These are phyloP conservation scores for Podaxis sp. DNA, from an alignment of 768 basidiomycete species.

Conservation along the genomic window DNA sequence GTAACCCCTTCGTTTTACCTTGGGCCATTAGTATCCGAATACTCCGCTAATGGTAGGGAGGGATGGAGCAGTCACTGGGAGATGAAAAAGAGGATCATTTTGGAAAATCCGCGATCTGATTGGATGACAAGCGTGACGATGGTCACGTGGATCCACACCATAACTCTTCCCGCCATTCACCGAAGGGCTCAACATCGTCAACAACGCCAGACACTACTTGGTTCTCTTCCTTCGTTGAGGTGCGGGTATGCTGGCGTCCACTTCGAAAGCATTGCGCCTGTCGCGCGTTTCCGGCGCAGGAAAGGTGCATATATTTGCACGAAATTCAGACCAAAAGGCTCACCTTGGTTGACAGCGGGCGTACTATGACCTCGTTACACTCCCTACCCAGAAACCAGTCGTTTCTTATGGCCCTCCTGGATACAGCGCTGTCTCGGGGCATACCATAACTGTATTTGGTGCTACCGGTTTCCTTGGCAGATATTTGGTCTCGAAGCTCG, in stretches of 20 bases:
- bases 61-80: neutral
- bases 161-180: conserved; percentile 40
- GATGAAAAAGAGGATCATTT: neutral
- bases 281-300: conserved; percentile 50
- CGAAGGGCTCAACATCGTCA: conserved; percentile 30
- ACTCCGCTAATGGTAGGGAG: neutral
- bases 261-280: conserved; percentile 48
- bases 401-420: conserved; percentile 78
- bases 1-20: conserved; percentile 81
- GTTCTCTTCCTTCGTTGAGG: conserved; percentile 19
- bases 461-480: conserved; percentile 94
- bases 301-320: conserved; percentile 36
- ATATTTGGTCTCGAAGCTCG: conserved; percentile 92
- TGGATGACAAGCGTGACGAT: conserved; percentile 10
- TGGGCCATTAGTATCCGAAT: conserved; percentile 61
- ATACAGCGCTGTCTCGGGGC: conserved; percentile 86
- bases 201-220: conserved; percentile 13
- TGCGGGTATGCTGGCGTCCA: conserved; percentile 43
- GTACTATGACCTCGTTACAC: conserved; percentile 68
- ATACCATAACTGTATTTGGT: conserved; percentile 95
- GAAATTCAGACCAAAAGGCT: conserved; percentile 1
- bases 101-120: conserved; percentile 3
- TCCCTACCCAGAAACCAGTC: conserved; percentile 63
- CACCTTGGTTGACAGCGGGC: conserved; percentile 50
- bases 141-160: conserved; percentile 32